Base-by-base conservation (phyloP, 108 stramenopile species). In the Cyclotella cryptica region DNA sequence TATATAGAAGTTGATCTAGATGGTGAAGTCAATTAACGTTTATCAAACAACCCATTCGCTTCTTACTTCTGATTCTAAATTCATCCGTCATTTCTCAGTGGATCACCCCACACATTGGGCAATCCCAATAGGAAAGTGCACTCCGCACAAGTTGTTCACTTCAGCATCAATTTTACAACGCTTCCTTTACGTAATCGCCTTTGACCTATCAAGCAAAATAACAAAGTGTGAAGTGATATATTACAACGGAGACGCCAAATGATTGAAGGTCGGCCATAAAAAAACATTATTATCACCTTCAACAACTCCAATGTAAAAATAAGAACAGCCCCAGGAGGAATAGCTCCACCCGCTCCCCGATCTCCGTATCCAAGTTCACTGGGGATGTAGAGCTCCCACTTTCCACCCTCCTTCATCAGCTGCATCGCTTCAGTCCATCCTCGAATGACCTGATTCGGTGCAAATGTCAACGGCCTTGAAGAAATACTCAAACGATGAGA, bases 381-480 rank as follows among this genome's bases (percentile, higher is more conserved):
- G 5, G 96, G 97, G 66, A 98, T 97, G 86, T 93, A 95, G 21
- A 98, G 86, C 66, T 97, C 96, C 98, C 98, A 98, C 84, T 94
- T 95, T 74, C 87, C 97, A 29, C 98, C 98, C 87, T 98, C 97
- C 68, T 87, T 89, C 98, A 98, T 98, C 67, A 98, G 71, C 77
- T 98, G 97, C 96, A 98, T 94, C 8, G 96, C 98, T 79, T 98
- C 96, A 6, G 90, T 88, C 85, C 89, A 92, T 30, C 73, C 75
- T 74, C 54, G 71, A 58, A 88, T 88, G 26, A 88, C 85, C 73
- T 88, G 88, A 53, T 86, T 88, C 0, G 88, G 88, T 4, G 88
- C 85, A 71, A 88, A 88, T 22, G 79, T 78, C 51, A 77, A 68
- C 26, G 88, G 88, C 42, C 35, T 35, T 35, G 6, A 35, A 2